Percentiles rank a stretch among this genome's conserved stretches.
Conservation (phyloP, 106 monocot genomes). For the Acorus gramineus region DNA sequence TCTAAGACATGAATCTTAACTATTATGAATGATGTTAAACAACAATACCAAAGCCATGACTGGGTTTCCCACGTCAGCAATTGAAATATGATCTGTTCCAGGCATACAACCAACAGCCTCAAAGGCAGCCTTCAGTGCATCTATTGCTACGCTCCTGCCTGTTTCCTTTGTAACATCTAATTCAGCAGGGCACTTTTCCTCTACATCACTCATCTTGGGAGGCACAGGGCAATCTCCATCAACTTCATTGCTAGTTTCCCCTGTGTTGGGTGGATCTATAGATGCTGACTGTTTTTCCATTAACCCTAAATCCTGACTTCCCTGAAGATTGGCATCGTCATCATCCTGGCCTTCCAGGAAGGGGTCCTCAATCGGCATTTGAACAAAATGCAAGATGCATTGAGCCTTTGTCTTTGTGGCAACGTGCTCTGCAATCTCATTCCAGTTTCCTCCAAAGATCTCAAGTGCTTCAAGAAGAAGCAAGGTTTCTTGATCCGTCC, state of each 20-base stretch:
- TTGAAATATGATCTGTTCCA: constrained; percentile 50
- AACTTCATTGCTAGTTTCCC: neutral
- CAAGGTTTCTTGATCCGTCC: constrained; percentile 96
- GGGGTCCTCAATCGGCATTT: constrained; percentile 93
- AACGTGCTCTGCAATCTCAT: constrained; percentile 96
- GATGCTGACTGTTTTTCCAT: constrained; percentile 13
- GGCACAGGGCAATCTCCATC: constrained; percentile 19
- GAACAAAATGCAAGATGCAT: constrained; percentile 88
- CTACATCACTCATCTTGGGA: constrained; percentile 14
- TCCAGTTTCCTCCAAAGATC: constrained; percentile 86
- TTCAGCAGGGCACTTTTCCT: constrained; percentile 24
- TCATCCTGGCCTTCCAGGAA: constrained; percentile 43
- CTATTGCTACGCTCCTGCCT: constrained; percentile 29
- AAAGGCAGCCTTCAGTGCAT: constrained; percentile 71
- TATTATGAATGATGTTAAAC: no score
- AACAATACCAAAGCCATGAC: constrained; percentile 65
- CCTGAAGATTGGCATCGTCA: constrained; percentile 20
- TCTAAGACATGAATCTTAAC: no score
- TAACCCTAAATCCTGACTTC: constrained; percentile 7
- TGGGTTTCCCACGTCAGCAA: constrained; percentile 88
- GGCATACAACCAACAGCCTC: constrained; percentile 42
- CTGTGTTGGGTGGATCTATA: constrained; percentile 20
- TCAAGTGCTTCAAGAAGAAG: constrained; percentile 93
- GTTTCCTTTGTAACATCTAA: constrained; percentile 16
- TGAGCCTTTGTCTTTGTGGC: constrained; percentile 94